Evolutionary conservation across 345 rosid species (phyloP).

Genomic region (Nephelium lappaceum): DNA sequence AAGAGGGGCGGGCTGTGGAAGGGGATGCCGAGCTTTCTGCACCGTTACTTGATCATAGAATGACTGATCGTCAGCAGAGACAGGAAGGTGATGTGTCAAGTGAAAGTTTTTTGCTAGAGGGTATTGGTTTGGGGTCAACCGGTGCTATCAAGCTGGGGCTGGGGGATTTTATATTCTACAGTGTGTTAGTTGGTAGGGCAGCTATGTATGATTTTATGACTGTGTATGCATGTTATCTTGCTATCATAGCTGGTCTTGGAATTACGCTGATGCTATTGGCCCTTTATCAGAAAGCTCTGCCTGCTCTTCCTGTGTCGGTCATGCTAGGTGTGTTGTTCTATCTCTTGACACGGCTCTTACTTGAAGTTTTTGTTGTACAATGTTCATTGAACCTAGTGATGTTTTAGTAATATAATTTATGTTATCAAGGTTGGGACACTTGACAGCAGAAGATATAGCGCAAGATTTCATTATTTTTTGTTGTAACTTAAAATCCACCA

Average conservation of each 20-base stretch:
- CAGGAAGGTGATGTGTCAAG: slow-evolving; percentile 29
- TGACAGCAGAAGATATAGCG: background rate
- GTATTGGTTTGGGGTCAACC: slow-evolving; percentile 83
- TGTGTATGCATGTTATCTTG: slow-evolving; percentile 90
- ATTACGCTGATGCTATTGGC: slow-evolving; percentile 82
- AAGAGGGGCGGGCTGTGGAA: slow-evolving; percentile 39
- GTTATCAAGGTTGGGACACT: slow-evolving; percentile 2
- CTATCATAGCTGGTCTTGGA: slow-evolving; percentile 92
- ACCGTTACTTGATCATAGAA: slow-evolving; percentile 61
- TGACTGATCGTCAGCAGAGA: slow-evolving; percentile 16
- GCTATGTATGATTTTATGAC: slow-evolving; percentile 97
- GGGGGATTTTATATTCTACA: slow-evolving; percentile 94
- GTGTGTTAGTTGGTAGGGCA: slow-evolving; percentile 91
- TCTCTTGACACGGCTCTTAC: slow-evolving; percentile 65
- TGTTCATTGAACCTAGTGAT: slow-evolving; percentile 80
- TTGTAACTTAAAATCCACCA: slow-evolving; percentile 15
- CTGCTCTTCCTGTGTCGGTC: slow-evolving; percentile 90
- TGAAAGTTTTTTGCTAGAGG: slow-evolving; percentile 69
- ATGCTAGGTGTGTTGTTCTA: slow-evolving; percentile 80
- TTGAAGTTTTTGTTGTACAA: slow-evolving; percentile 73
- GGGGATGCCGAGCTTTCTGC: slow-evolving; percentile 54
- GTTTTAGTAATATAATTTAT: slow-evolving; percentile 51
- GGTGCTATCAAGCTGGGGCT: slow-evolving; percentile 94
- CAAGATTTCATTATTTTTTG: slow-evolving; percentile 14
- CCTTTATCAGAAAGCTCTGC: slow-evolving; percentile 84